Conservation (phyloP, 805 yeast species). For the Cyberlindnera mrakii region DNA sequence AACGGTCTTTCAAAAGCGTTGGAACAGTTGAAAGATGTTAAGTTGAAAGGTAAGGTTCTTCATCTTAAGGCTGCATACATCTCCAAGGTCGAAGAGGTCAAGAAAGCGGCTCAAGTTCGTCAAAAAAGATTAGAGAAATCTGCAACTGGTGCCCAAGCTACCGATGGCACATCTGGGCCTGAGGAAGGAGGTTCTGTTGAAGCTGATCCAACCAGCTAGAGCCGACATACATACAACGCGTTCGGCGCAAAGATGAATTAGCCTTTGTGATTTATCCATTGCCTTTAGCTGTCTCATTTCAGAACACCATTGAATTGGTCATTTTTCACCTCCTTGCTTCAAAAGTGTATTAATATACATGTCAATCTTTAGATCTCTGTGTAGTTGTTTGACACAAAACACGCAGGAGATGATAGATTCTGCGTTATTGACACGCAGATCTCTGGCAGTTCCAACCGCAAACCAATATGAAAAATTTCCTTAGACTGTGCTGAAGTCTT, state of each 20-base stretch:
- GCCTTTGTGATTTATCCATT: too few species aligned
- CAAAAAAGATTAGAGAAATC: neutral
- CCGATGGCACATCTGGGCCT: constrained; percentile 3
- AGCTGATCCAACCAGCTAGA: neutral
- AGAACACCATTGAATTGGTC: too few species aligned
- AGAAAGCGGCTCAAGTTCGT: constrained; percentile 27
- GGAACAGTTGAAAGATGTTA: constrained; percentile 30
- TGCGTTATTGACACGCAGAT: too few species aligned
- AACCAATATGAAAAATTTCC: neutral
- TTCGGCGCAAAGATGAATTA: too few species aligned
- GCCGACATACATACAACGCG: too few species aligned
- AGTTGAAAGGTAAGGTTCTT: constrained; percentile 32
- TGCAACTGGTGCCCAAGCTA: neutral
- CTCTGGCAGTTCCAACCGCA: neutral
- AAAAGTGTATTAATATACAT: too few species aligned
- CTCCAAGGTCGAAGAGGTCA: constrained; percentile 38
- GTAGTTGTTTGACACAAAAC: too few species aligned
- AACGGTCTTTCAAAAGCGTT: constrained; percentile 39
- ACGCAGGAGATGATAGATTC: too few species aligned
- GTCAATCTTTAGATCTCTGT: too few species aligned
- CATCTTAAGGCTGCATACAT: constrained; percentile 34
- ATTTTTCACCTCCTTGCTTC: too few species aligned
- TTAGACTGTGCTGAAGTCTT: neutral
- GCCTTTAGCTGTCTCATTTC: too few species aligned
- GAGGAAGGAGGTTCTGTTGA: constrained; percentile 10